Base-by-base conservation (phyloP, 768 basidiomycete genomes). In the Boletus rubroflammeus region DNA sequence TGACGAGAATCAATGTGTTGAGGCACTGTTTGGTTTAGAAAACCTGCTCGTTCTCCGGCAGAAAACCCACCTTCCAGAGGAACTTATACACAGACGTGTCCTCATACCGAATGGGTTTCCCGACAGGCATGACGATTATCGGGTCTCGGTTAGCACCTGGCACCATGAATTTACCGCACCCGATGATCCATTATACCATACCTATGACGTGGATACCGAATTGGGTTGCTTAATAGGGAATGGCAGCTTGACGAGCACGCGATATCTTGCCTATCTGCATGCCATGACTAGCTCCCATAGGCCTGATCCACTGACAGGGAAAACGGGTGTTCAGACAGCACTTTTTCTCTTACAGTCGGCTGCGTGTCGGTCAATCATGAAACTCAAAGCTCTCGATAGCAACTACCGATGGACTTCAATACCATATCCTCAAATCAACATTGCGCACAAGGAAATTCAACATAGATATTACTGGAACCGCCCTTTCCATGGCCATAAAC, bases 321-420 rank as follows among this genome's bases (percentile, higher is more conserved):
- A 72, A 15, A 76, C 74, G 0, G 79, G 79, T 10, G 68, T 70
- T 3, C 70, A 75, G 45, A 69, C 77, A 52, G 76, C 77, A 0
- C 61, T 78, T 21, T 52, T 56, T 39, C 66, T 72, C 78, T 9
- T 42, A 15, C 41, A 25, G 8, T 42, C 41, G 7, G 41, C 23
- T 15, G 6, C 14, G 39, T 72, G 63, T 34, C 64, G 60, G 35
- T 77, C 79, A 3, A 77, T 78, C 50, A 70, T 74, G 64, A 57
- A 52, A 29, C 62, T 75, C 13, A 58, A 57, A 47, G 8, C 40
- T 14, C 21, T 21, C 3, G 21, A 23, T 13, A 9, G 2, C 19
- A 0, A 3, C 36, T 2, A 11, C 10, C 3, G 2, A 2, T 14
- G 28, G 28, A 29, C 11, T 19, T 29, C n/a, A 38, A 21, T 54